Evolutionary conservation across 2,329 filamentous ascomycete species (phyloP), one percentile per base, ranked within the genome.

Genomic region (Epicoccum sorghinum): DNA sequence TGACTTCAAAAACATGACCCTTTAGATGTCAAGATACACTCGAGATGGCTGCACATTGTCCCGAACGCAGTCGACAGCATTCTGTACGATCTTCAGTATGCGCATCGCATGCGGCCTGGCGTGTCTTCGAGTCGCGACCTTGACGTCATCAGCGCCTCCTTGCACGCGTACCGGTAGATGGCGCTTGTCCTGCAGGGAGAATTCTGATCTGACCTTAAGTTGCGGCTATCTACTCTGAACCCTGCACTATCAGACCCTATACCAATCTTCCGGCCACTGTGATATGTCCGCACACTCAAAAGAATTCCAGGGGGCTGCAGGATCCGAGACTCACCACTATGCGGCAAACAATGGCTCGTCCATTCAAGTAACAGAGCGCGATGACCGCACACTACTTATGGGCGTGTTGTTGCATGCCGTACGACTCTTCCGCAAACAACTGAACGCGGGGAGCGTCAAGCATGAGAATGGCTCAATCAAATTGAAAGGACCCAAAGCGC

Each of bases 391-490:
- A 41, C 52, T 70, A 27, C 52, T 76, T 22, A 79, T 76, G 63
- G 48, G 64, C 22, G 25, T 78, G 4, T 57, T 79, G 2, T 74
- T 79, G 18, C 62, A 68, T 4, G 14, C 78, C 18, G 62, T 77
- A 7, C 69, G 73, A 6, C 71, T 72, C 1, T 72, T 80, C 40
- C 71, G 71, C 47, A 63, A 62, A 4, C 65, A 58, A 9, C 64
- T 80, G 32, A 70, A 75, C 42, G 64, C 61, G n/a, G 52, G 66
- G 12, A 54, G 59, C 10, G 48, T 60, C 5, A 65, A 70, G 8
- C 69, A 74, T 7, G 75, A 77, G 7, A 61, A 73, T 18, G 79
- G 78, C 37, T 80, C 78, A 3, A 71, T 74, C 7, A 65, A 65
- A 23, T 67, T 82, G 1, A 66, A 67, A 4, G 69, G 76, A 1